Evolutionary conservation across 1,139 yeast genomes (phyloP).

Genomic region (Waltiozyma sp.): DNA sequence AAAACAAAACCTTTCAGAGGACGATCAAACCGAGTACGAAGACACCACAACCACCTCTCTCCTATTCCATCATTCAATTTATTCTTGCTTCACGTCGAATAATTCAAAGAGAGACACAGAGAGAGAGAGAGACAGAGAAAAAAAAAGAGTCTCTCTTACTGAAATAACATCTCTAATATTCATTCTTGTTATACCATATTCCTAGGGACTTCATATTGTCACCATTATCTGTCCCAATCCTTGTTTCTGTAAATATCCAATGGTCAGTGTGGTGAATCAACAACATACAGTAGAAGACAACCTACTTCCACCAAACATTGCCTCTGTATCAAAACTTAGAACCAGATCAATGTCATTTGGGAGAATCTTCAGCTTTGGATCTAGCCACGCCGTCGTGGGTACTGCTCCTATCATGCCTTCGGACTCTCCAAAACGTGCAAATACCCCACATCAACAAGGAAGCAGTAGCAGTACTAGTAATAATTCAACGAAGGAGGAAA

Average conservation of each 20-base stretch:
- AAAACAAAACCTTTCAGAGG: no score
- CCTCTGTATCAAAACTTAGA: constrained; percentile 13
- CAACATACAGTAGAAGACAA: background rate
- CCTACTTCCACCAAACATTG: background rate
- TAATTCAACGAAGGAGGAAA: constrained; percentile 1
- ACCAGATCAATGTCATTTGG: constrained; percentile 20
- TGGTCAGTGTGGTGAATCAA: background rate
- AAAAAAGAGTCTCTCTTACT: no score
- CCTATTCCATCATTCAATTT: no score
- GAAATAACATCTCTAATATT: no score
- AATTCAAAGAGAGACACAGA: no score
- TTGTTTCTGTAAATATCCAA: background rate
- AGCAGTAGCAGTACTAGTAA: background rate
- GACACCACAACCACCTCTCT: no score
- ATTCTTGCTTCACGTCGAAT: no score
- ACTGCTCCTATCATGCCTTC: constrained; percentile 1
- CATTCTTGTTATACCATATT: no score
- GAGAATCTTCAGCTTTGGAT: constrained; percentile 18
- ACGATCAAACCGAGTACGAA: no score
- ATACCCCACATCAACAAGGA: constrained; percentile 2
- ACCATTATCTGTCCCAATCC: no score
- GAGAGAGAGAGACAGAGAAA: no score
- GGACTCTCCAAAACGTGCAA: background rate
- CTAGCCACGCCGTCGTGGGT: constrained; percentile 2
- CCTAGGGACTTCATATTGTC: no score